phyloP scores from a whole-genome alignment of 2,329 filamentous ascomycete genomes.

The Gyromitra esculenta region DNA sequence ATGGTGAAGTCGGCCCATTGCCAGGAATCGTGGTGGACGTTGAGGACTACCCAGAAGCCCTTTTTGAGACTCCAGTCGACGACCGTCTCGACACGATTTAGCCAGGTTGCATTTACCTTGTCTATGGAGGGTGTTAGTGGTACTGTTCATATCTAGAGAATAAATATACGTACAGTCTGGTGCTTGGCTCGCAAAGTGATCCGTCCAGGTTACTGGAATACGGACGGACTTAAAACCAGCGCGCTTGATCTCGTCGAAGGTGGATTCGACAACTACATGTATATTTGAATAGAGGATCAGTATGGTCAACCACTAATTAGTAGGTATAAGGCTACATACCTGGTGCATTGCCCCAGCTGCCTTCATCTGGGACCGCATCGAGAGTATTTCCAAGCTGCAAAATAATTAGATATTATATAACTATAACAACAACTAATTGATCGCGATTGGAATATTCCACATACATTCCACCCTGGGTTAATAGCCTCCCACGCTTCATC shows the following conservation, averaged over 20 bases:
- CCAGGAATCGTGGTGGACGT: slow-evolving; percentile 71
- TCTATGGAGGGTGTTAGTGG: slow-evolving; percentile 17
- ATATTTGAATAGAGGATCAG: slow-evolving; percentile 54
- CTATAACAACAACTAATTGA: background rate
- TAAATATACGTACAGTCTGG: slow-evolving; percentile 36
- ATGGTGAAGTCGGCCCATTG: slow-evolving; percentile 67
- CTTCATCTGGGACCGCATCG: slow-evolving; percentile 68
- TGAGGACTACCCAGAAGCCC: slow-evolving; percentile 67
- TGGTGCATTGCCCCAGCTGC: slow-evolving; percentile 68
- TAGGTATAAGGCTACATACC: slow-evolving; percentile 6
- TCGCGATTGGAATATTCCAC: slow-evolving; percentile 2
- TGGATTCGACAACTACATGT: slow-evolving; percentile 63
- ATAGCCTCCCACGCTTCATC: slow-evolving; percentile 61
- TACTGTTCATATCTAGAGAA: background rate
- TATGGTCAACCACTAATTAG: background rate
- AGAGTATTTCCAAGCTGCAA: slow-evolving; percentile 67
- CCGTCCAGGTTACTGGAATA: slow-evolving; percentile 62
- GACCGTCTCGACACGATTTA: slow-evolving; percentile 69
- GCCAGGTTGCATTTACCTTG: slow-evolving; percentile 66
- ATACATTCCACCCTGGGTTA: slow-evolving; percentile 68
- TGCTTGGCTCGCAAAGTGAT: slow-evolving; percentile 49
- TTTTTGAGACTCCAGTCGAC: slow-evolving; percentile 67
- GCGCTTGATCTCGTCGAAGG: slow-evolving; percentile 66
- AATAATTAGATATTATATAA: background rate
- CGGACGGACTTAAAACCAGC: slow-evolving; percentile 69